These are phyloP conservation scores for Galeopsis tetrahit DNA, from an alignment of 257 asterid genomes.

Conservation along the genomic window DNA sequence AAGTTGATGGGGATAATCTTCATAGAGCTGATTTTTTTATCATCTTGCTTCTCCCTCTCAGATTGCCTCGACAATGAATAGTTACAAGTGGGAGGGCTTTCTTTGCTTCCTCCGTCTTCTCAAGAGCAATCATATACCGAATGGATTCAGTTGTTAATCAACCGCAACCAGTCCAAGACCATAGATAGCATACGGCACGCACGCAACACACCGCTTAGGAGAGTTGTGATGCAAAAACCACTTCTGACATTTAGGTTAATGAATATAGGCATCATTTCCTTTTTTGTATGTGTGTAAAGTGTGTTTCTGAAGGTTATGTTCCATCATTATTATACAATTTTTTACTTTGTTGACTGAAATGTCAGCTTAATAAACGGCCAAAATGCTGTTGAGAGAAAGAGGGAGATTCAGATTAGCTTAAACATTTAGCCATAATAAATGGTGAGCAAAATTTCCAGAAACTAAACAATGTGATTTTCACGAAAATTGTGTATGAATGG, in stretches of 20 bases:
- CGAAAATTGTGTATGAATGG: background rate
- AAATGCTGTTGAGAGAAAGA: background rate
- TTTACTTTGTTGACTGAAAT: background rate
- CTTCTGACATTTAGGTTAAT: slow-evolving; percentile 1
- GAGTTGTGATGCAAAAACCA: slow-evolving; percentile 29
- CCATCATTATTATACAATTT: slow-evolving; percentile 12
- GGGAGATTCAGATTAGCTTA: background rate
- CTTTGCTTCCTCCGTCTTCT: slow-evolving; percentile 20
- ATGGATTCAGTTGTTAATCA: slow-evolving; percentile 20
- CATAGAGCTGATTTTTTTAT: background rate
- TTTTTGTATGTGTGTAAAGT: slow-evolving; percentile 8
- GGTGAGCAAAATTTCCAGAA: too few species aligned
- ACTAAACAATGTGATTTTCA: background rate
- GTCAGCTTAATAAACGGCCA: background rate
- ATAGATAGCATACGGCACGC: slow-evolving; percentile 28
- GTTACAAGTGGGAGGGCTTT: slow-evolving; percentile 27
- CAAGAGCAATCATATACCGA: slow-evolving; percentile 18
- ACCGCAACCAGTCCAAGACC: background rate
- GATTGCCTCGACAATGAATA: slow-evolving; percentile 22
- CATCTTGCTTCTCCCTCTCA: slow-evolving; percentile 17
- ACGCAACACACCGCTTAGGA: slow-evolving; percentile 15
- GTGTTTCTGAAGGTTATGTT: slow-evolving; percentile 13
- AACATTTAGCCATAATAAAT: background rate
- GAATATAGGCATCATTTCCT: slow-evolving; percentile 10
- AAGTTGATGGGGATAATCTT: background rate